Evolutionary conservation across 176 grass and related monocot genomes (phyloP).

Genomic region (Triticum monococcum): DNA sequence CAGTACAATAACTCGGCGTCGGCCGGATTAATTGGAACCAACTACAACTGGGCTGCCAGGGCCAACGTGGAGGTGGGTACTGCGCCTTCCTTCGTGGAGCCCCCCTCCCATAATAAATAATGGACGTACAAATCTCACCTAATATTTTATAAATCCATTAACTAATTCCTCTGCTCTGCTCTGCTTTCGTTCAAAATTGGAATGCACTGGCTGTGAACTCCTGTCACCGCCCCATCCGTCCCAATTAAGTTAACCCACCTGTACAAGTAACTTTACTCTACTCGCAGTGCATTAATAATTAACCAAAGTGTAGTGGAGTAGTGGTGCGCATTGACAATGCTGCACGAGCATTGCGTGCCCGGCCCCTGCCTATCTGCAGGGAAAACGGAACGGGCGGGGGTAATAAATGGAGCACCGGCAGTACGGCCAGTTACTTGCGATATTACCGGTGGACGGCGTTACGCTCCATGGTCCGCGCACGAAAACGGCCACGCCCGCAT

Average conservation of each 20-base stretch:
- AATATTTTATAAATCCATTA: neutral
- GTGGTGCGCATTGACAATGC: neutral
- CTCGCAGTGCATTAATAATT: neutral
- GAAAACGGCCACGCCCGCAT: too few relatives aligned
- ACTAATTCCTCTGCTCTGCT: neutral
- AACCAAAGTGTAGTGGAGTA: neutral
- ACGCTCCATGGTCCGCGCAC: too few relatives aligned
- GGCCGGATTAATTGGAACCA: conserved; percentile 21
- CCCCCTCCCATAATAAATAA: neutral
- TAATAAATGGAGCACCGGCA: neutral
- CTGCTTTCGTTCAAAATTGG: neutral
- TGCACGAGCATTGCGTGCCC: neutral
- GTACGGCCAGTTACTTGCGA: too few relatives aligned
- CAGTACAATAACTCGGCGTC: conserved; percentile 14
- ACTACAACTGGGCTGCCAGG: neutral
- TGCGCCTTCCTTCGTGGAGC: neutral
- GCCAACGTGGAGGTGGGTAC: conserved; percentile 15
- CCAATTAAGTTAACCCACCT: neutral
- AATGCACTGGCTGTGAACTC: neutral
- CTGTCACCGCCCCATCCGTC: too few relatives aligned
- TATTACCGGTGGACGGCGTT: too few relatives aligned
- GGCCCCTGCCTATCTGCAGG: neutral
- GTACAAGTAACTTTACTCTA: neutral
- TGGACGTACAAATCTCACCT: conserved; percentile 13
- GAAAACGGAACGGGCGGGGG: neutral